Evolutionary conservation across 2,329 filamentous ascomycete genomes (phyloP), one percentile per base, ranked within the genome.

Genomic region (Scleromitrula shiraiana): DNA sequence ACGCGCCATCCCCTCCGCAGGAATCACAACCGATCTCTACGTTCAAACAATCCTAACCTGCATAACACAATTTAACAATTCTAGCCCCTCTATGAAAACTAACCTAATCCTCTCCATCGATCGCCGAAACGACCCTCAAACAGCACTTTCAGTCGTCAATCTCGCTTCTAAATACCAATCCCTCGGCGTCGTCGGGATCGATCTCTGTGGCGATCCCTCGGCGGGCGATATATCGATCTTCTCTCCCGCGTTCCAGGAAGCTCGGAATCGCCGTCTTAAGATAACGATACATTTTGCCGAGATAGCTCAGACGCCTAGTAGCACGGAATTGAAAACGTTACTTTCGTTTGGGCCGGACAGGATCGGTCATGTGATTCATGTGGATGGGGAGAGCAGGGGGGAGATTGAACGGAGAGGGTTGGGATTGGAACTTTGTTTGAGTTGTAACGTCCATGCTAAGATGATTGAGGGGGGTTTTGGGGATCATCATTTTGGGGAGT

Each of bases 261-360:
- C 83, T 5, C 75, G 71, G 51, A 62, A 59, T 0, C 61, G 71
- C 1, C 77, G 76, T 0, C 64, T 93, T 14, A 73, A 73, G 1
- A 65, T 88, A 22, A 90, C 87, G 0, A 66, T 91, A 44, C 88
- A 93, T 64, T 93, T 93, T 62, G 88, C 83, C 2, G 88, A 93
- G 65, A 73, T 77, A 1, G 70, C 75, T 37, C 67, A 68, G 2
- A 82, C 78, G 7, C 74, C 74, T 0, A 73, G 73, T 2, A 68
- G 73, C 2, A 63, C 67, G 6, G 87, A 93, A 67, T 69, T 91
- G 12, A 63, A 69, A 10, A 76, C 73, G 1, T 65, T 93, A 45
- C 70, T 94, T 36, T 69, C 67, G 0, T 91, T 80, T 72, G 54
- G 65, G 37, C 88, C 87, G 0, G 74, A 81, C 50, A 70, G 88